These are phyloP conservation scores for Candida tallmaniae DNA, from an alignment of 805 yeast species.

Conservation along the genomic window DNA sequence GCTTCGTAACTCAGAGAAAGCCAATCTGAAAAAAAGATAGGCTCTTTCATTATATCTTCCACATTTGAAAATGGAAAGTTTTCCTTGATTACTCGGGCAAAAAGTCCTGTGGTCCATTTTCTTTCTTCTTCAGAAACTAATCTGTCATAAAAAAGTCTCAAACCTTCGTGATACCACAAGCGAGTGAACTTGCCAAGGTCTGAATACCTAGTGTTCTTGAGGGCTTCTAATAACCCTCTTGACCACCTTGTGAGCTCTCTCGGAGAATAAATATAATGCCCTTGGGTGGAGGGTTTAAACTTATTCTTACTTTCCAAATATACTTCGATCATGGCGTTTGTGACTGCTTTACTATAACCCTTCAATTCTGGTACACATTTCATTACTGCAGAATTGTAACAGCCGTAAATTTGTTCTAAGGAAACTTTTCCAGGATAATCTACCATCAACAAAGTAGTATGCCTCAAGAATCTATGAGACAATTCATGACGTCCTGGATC, in stretches of 20 bases:
- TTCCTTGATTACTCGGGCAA: constrained; percentile 22
- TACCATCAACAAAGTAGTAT: constrained; percentile 60
- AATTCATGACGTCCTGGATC: constrained; percentile 69
- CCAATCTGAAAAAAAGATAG: constrained; percentile 75
- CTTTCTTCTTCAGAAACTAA: constrained; percentile 46
- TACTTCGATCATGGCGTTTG: constrained; percentile 63
- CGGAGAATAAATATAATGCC: constrained; percentile 79
- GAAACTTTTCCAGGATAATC: constrained; percentile 73
- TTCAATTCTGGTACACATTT: constrained; percentile 56
- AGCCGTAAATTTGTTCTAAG: constrained; percentile 58
- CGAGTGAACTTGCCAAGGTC: constrained; percentile 46
- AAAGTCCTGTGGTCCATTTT: constrained; percentile 42
- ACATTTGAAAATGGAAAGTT: constrained; percentile 47
- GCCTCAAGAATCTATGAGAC: constrained; percentile 61
- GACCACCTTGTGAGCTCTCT: constrained; percentile 89
- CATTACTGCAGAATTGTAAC: constrained; percentile 54
- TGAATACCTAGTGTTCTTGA: constrained; percentile 31
- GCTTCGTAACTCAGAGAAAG: constrained; percentile 57
- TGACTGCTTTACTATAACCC: constrained; percentile 48
- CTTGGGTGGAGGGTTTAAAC: constrained; percentile 36
- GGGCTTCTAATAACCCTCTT: constrained; percentile 61
- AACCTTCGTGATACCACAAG: constrained; percentile 78
- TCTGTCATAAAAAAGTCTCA: constrained; percentile 74
- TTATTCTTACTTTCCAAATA: constrained; percentile 42
- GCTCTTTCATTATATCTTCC: constrained; percentile 33